Percentiles rank a stretch among this genome's conserved stretches.
These are phyloP conservation scores for Bryopsis sp. DNA, from an alignment of 139 green algal genomes.

Conservation along the genomic window DNA sequence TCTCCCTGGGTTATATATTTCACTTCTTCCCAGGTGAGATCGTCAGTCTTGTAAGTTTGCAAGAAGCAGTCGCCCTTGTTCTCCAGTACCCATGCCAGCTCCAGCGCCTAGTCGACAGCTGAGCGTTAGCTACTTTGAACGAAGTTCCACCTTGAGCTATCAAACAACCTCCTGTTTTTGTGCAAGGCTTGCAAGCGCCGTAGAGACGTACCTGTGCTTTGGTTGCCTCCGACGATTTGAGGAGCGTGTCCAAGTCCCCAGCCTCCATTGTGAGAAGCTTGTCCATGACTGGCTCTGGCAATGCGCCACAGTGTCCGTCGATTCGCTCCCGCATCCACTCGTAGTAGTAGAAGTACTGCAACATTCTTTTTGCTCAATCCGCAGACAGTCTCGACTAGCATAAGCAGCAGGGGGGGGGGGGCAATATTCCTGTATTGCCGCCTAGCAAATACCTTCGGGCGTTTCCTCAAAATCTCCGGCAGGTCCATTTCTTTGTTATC, in stretches of 20 bases:
- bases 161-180: no score
- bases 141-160: no score
- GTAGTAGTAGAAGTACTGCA: slow-evolving; percentile 38
- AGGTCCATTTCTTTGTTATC: neutral
- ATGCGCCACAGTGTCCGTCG: slow-evolving; percentile 20
- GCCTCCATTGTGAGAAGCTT: slow-evolving; percentile 35
- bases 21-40: slow-evolving; percentile 13
- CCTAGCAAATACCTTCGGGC: neutral
- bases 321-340: slow-evolving; percentile 39
- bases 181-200: no score
- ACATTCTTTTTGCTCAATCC: no score
- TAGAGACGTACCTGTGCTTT: slow-evolving; percentile 15
- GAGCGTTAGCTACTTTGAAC: no score
- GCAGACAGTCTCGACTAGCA: no score
- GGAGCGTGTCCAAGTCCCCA: slow-evolving; percentile 33
- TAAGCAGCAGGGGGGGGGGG: neutral
- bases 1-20: no score
- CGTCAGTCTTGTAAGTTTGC: slow-evolving; percentile 12
- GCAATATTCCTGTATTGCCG: neutral
- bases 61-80: neutral
- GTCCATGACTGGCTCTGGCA: slow-evolving; percentile 34
- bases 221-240: slow-evolving; percentile 25
- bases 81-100: neutral
- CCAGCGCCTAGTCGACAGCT: neutral
- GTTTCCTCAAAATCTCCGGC: slow-evolving; percentile 2